phyloP scores from a whole-genome alignment of 1,139 yeast species.

The Lodderomyces orthopsilosis region DNA sequence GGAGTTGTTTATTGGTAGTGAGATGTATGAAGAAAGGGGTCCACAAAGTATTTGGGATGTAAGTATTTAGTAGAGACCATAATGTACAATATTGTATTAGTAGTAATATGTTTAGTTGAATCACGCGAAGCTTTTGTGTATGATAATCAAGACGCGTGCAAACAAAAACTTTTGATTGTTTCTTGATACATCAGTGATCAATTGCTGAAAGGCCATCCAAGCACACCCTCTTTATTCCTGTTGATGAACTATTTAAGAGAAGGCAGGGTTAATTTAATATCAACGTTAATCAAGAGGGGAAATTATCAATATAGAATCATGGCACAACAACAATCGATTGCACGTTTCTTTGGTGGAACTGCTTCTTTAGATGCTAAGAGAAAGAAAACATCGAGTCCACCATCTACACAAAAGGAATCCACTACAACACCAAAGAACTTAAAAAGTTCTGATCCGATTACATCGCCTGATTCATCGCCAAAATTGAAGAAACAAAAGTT shows the following conservation, averaged over 20 bases:
- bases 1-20: conserved; percentile 70
- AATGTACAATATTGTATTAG: neutral
- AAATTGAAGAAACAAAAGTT: conserved; percentile 4
- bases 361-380: conserved; percentile 3
- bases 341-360: conserved; percentile 32
- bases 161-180: too few species aligned
- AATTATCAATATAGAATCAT: conserved; percentile 14
- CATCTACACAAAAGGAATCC: conserved; percentile 2
- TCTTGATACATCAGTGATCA: too few species aligned
- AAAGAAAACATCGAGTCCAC: neutral
- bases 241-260: neutral
- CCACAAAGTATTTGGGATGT: conserved; percentile 66
- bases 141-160: too few species aligned
- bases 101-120: too few species aligned
- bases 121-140: too few species aligned
- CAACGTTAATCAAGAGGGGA: neutral
- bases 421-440: conserved; percentile 6
- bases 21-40: conserved; percentile 75
- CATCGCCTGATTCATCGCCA: conserved; percentile 10
- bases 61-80: conserved; percentile 18
- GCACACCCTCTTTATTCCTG: neutral
- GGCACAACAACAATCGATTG: conserved; percentile 40
- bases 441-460: conserved; percentile 2
- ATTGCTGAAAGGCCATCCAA: too few species aligned
- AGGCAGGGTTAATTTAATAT: neutral